Conservation (phyloP, 2,329 filamentous ascomycete species). For the Colletotrichum agaves region DNA sequence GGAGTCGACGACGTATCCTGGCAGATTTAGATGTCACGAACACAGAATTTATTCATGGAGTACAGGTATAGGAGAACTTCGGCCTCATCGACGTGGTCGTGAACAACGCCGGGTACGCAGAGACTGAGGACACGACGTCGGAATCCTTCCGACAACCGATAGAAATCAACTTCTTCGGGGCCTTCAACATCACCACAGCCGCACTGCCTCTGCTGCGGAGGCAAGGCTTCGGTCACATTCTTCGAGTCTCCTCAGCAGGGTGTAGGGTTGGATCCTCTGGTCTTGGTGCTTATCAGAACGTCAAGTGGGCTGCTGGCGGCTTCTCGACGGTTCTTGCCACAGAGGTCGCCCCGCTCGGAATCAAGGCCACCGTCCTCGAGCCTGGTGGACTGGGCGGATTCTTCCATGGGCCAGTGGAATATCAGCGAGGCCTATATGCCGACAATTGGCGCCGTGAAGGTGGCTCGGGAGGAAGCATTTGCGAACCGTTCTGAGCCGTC, state of each 20-base stretch:
- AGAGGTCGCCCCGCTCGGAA: conserved; percentile 50
- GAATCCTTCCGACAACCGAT: conserved; percentile 62
- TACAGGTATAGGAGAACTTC: conserved; percentile 50
- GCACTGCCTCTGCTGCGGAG: conserved; percentile 47
- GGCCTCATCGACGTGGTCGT: conserved; percentile 68
- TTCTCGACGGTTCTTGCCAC: conserved; percentile 49
- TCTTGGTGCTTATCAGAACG: conserved; percentile 50
- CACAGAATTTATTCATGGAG: neutral
- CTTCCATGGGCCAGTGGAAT: conserved; percentile 41
- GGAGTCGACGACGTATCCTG: neutral
- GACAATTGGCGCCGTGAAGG: conserved; percentile 46
- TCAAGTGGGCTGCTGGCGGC: conserved; percentile 53
- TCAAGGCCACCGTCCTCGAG: conserved; percentile 52
- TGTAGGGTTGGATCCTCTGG: conserved; percentile 47
- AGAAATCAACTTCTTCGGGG: conserved; percentile 69
- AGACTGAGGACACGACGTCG: conserved; percentile 63
- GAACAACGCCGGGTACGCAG: conserved; percentile 70
- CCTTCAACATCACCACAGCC: conserved; percentile 56
- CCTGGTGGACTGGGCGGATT: conserved; percentile 53
- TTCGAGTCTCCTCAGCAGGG: conserved; percentile 52
- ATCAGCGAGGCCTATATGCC: conserved; percentile 49
- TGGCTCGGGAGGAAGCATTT: neutral
- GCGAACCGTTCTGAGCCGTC: neutral
- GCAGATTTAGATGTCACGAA: neutral
- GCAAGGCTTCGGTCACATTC: conserved; percentile 47